Evolutionary conservation across 2,329 filamentous ascomycete genomes (phyloP), one percentile per base, ranked within the genome.

Genomic region (Fusarium acutatum): DNA sequence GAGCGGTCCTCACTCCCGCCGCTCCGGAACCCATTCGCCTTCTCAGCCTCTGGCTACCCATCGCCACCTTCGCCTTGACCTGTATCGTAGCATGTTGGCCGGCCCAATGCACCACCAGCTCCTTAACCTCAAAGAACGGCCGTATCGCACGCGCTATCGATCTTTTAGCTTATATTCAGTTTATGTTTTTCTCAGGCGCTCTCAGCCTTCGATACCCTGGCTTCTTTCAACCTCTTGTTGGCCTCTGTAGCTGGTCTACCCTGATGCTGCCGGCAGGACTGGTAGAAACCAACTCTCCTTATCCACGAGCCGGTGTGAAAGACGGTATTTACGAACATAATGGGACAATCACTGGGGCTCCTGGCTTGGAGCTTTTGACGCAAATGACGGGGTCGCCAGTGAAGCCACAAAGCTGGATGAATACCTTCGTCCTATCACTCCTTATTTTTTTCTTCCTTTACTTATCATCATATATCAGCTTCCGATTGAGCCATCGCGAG

Each of bases 141-240:
- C 46, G 37, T 15, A 13, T 65, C 17, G n/a, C 64, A 3, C 63
- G 71, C 13, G 67, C 75, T 4, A 71, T 73, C 18, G 60, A 94
- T 78, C 93, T 92, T 74, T 82, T 95, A 47, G 90, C 93, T 75
- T 94, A 94, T 78, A 88, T 94, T 18, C 93, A 95, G 77, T 94
- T 94, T 77, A 86, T 93, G 38, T 91, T 94, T 47, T 84, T 95
- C 67, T 91, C 92, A 0, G 92, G 92, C 6, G 88, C 89, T 22
- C 83, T 94, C 57, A 92, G 88, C 24, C 82, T 95, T 60, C 86
- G 88, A 60, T 94, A 94, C 74, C 93, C 93, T 1, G 93, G 92
- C 6, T 95, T 90, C 79, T 93, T 91, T 72, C 92, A 93, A 74
- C 92, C 93, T 3, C 89, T 89, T 1, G 86, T 93, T 43, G 92